Evolutionary conservation across 1,284 basidiomycete genomes (phyloP).

Genomic region (Heliocybe sulcata): DNA sequence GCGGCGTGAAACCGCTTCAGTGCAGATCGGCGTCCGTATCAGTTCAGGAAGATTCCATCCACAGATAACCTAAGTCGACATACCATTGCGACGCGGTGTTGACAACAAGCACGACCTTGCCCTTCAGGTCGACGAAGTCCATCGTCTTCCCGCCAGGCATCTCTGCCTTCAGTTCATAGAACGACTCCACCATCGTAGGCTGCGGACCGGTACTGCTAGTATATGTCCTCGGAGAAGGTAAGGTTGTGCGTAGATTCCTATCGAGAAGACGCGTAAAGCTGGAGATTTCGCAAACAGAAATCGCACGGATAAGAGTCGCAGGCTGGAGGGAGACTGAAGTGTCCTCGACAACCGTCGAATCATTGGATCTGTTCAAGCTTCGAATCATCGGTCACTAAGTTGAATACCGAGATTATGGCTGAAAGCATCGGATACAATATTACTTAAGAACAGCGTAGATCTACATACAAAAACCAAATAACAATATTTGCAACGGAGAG

Average conservation of each 20-base stretch:
- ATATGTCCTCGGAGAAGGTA: not conserved
- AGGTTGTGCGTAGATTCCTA: not conserved
- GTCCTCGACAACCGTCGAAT: too few species aligned
- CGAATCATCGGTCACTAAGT: too few species aligned
- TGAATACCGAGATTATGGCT: too few species aligned
- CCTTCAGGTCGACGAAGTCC: constrained; percentile 62
- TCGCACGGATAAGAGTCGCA: too few species aligned
- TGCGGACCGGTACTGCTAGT: not conserved
- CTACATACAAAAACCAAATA: too few species aligned
- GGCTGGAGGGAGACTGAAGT: too few species aligned
- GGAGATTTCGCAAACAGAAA: not conserved
- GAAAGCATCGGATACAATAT: too few species aligned
- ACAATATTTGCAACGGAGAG: too few species aligned
- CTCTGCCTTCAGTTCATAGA: constrained; percentile 60
- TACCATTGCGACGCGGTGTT: constrained; percentile 73
- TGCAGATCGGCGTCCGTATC: too few species aligned
- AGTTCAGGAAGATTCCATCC: too few species aligned
- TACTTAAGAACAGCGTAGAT: too few species aligned
- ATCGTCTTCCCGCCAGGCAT: constrained; percentile 45
- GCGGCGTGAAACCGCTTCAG: constrained; percentile 82
- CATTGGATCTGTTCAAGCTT: too few species aligned
- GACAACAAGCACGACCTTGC: constrained; percentile 70
- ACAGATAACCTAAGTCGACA: constrained; percentile 12
- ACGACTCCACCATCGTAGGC: constrained; percentile 18
- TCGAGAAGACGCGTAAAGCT: not conserved